Conservation (phyloP, 768 basidiomycete species). For the Phylloporus arenicola region DNA sequence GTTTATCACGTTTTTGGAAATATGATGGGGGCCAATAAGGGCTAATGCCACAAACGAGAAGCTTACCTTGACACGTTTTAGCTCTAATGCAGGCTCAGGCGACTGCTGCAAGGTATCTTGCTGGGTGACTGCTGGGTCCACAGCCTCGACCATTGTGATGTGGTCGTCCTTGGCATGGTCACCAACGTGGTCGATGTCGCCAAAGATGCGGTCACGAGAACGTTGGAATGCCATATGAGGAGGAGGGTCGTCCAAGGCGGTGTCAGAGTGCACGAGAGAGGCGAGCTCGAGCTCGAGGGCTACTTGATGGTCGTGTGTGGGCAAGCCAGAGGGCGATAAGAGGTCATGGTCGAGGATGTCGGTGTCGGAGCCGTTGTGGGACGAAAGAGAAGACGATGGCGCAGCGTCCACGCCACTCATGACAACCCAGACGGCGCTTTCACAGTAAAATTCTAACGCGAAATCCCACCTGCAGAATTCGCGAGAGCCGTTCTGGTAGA, state of each 20-base stretch:
- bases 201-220: constrained; percentile 30
- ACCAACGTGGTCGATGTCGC: constrained; percentile 32
- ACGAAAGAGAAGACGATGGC: constrained; percentile 26
- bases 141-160: constrained; percentile 32
- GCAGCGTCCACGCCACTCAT: constrained; percentile 42
- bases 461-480: constrained; percentile 17
- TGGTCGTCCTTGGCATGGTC: constrained; percentile 29
- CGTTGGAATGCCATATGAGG: constrained; percentile 26
- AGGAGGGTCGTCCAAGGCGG: constrained; percentile 22
- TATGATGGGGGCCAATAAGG: constrained; percentile 18
- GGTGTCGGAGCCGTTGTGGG: constrained; percentile 25
- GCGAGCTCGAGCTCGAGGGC: constrained; percentile 27
- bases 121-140: constrained; percentile 34
- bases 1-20: constrained; percentile 23
- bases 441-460: constrained; percentile 15
- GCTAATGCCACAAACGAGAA: constrained; percentile 15
- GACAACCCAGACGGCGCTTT: constrained; percentile 25
- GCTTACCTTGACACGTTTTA: constrained; percentile 82
- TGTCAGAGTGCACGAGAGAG: constrained; percentile 24
- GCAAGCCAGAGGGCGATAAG: constrained; percentile 27
- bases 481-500: constrained; percentile 15
- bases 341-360: constrained; percentile 31
- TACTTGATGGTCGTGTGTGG: constrained; percentile 30
- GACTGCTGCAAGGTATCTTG: constrained; percentile 62
- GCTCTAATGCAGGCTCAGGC: constrained; percentile 61